phyloP scores from a whole-genome alignment of 805 yeast genomes.

The Candida ulmi region DNA sequence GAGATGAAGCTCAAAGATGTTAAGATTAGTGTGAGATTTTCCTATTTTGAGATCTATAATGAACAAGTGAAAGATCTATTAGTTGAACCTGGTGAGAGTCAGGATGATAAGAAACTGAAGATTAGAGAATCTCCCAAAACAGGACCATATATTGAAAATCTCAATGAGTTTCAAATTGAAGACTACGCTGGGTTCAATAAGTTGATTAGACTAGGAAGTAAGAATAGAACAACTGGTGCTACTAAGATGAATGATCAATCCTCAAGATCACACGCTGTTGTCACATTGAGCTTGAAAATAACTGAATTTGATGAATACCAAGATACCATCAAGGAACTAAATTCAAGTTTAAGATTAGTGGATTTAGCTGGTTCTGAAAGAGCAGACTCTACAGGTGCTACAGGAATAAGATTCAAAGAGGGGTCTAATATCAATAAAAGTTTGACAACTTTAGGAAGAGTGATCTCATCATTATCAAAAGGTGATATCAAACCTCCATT shows the following conservation, averaged over 20 bases:
- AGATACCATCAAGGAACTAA: slow-evolving; percentile 39
- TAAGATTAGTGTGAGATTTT: slow-evolving; percentile 41
- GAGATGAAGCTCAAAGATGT: slow-evolving; percentile 24
- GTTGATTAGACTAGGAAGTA: slow-evolving; percentile 46
- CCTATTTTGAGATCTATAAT: slow-evolving; percentile 73
- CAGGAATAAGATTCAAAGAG: slow-evolving; percentile 59
- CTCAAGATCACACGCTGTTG: slow-evolving; percentile 78
- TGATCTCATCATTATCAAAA: slow-evolving; percentile 46
- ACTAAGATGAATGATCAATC: slow-evolving; percentile 70
- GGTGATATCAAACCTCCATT: slow-evolving; percentile 23
- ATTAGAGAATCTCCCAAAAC: slow-evolving; percentile 62
- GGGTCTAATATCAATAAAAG: slow-evolving; percentile 77
- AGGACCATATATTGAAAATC: slow-evolving; percentile 70
- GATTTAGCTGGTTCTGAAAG: slow-evolving; percentile 86
- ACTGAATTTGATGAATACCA: slow-evolving; percentile 38
- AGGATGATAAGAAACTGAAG: slow-evolving; percentile 17
- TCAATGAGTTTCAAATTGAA: slow-evolving; percentile 47
- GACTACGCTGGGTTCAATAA: slow-evolving; percentile 42
- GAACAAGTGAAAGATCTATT: slow-evolving; percentile 69
- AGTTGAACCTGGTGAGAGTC: slow-evolving; percentile 9
- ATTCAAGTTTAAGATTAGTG: slow-evolving; percentile 61
- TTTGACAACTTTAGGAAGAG: slow-evolving; percentile 71
- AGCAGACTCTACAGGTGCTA: slow-evolving; percentile 54
- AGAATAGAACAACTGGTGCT: slow-evolving; percentile 59
- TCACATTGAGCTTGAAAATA: slow-evolving; percentile 58